Conservation (phyloP, 148 eudicot species). For the Rhododendron simsii region DNA sequence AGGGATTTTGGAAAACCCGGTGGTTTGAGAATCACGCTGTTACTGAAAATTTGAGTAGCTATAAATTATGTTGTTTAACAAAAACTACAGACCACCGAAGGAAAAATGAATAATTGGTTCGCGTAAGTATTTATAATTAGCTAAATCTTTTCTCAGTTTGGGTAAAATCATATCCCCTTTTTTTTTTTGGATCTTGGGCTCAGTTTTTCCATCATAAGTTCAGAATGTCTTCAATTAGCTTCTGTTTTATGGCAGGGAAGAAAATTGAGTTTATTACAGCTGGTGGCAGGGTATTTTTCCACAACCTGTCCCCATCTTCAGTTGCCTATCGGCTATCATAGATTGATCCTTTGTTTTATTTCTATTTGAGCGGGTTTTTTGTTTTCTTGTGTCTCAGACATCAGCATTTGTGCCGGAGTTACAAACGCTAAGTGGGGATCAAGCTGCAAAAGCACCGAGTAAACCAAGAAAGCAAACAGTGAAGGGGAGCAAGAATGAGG, state of each 20-base stretch:
- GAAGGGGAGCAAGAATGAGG: conserved; percentile 36
- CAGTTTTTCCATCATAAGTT: background rate
- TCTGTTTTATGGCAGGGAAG: conserved; percentile 55
- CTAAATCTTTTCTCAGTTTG: background rate
- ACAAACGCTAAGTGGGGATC: conserved; percentile 63
- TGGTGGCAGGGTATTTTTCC: conserved; percentile 80
- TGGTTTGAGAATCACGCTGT: background rate
- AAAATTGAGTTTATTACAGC: conserved; percentile 74
- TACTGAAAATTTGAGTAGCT: background rate
- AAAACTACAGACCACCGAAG: background rate
- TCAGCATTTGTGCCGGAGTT: conserved; percentile 90
- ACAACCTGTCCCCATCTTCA: background rate
- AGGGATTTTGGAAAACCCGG: background rate
- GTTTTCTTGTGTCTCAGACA: conserved; percentile 46
- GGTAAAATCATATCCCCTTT: background rate
- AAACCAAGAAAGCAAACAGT: conserved; percentile 38
- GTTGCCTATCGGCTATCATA: background rate
- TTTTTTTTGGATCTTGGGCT: background rate
- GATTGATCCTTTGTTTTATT: background rate
- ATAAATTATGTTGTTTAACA: background rate
- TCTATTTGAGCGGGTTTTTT: background rate
- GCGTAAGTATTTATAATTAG: background rate
- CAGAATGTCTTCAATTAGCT: background rate
- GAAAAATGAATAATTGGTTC: background rate
- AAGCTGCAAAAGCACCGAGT: conserved; percentile 50